Evolutionary conservation across 768 basidiomycete genomes (phyloP).

Genomic region (Pholiota molesta): DNA sequence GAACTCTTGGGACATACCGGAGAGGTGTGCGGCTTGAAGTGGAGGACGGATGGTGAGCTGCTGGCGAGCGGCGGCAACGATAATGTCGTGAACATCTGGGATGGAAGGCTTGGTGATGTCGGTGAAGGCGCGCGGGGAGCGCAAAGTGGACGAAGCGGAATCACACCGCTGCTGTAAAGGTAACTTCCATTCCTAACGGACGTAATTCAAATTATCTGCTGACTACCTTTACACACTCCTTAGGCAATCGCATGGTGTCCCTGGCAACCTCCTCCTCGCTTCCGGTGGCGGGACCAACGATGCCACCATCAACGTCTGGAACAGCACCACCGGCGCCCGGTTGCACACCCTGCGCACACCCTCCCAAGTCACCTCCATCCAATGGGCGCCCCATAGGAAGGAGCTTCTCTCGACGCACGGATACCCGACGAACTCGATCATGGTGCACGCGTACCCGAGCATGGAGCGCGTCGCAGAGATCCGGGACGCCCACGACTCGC

Average conservation of each 20-base stretch:
- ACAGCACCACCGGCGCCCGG: conserved; percentile 88
- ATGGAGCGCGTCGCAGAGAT: conserved; percentile 83
- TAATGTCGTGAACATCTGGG: conserved; percentile 98
- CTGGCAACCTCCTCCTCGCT: conserved; percentile 92
- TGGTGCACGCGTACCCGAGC: conserved; percentile 85
- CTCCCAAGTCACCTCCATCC: conserved; percentile 89
- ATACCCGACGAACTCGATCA: conserved; percentile 84
- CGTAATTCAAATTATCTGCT: neutral
- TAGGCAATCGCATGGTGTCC: conserved; percentile 97
- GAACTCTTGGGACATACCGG: conserved; percentile 89
- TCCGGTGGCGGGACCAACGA: conserved; percentile 96
- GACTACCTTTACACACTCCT: neutral
- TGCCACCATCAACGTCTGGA: conserved; percentile 89
- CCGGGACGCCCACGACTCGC: conserved; percentile 89
- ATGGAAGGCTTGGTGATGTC: conserved; percentile 72
- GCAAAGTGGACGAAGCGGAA: conserved; percentile 92
- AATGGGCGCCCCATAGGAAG: conserved; percentile 86
- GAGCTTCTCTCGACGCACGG: conserved; percentile 94
- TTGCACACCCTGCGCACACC: conserved; percentile 85
- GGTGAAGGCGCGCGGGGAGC: conserved; percentile 53
- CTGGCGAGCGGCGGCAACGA: conserved; percentile 97
- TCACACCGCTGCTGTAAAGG: conserved; percentile 88
- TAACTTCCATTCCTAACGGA: conserved; percentile 17
- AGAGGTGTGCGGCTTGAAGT: conserved; percentile 91
- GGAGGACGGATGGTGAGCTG: conserved; percentile 86